phyloP scores from a whole-genome alignment of 2,329 filamentous ascomycete genomes.

The Ilyonectria robusta region DNA sequence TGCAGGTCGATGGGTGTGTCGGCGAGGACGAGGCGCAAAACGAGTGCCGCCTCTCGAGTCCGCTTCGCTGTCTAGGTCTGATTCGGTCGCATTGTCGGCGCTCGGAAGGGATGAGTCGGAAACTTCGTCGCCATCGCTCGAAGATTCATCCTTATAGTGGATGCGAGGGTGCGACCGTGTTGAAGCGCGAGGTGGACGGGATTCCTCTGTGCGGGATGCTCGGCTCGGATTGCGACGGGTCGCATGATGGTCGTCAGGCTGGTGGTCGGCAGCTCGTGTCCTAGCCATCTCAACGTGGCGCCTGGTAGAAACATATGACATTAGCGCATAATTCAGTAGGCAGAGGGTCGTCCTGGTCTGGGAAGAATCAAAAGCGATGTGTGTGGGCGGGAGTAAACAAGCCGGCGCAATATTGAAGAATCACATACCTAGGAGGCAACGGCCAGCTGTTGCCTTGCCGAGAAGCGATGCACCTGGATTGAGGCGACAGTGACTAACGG shows the following conservation, averaged over 20 bases:
- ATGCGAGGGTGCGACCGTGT: conserved; percentile 33
- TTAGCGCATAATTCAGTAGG: conserved; percentile 21
- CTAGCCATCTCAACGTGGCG: conserved; percentile 44
- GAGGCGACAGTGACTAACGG: background rate
- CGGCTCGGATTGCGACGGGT: conserved; percentile 45
- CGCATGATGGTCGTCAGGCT: conserved; percentile 23
- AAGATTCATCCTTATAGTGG: conserved; percentile 29
- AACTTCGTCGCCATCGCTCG: conserved; percentile 28
- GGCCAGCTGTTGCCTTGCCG: conserved; percentile 14
- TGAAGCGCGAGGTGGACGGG: conserved; percentile 31
- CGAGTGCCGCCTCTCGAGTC: conserved; percentile 20
- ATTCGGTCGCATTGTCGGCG: conserved; percentile 15
- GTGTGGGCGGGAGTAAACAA: background rate
- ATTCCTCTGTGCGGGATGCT: conserved; percentile 28
- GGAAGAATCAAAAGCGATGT: background rate
- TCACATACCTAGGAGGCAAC: conserved; percentile 35
- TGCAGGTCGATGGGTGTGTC: conserved; percentile 8
- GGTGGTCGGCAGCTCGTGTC: conserved; percentile 45
- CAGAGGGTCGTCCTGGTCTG: background rate
- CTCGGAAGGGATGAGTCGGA: conserved; percentile 32
- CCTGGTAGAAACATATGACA: conserved; percentile 9
- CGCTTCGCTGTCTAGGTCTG: conserved; percentile 33
- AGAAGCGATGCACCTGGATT: conserved; percentile 6
- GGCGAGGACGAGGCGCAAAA: conserved; percentile 25
- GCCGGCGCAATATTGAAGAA: conserved; percentile 32